Conservation (phyloP, 768 basidiomycete species). For the Trametes villosa region DNA sequence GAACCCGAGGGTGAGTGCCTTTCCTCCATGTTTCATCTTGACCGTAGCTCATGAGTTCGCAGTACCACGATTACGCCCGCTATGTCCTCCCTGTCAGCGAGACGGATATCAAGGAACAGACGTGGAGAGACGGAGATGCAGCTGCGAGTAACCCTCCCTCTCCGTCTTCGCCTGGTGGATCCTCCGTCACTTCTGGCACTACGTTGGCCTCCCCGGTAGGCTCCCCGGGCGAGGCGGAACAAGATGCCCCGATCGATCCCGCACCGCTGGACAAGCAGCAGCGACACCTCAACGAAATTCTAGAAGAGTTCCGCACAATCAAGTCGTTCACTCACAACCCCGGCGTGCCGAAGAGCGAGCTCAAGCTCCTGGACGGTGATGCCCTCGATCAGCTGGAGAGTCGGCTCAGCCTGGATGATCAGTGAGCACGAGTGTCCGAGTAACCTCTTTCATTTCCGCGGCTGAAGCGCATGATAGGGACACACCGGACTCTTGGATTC, state of each 20-base stretch:
- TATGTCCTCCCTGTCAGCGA: slow-evolving; percentile 25
- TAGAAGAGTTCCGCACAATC: slow-evolving; percentile 17
- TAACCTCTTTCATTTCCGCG: too few relatives aligned
- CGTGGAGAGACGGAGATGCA: slow-evolving; percentile 15
- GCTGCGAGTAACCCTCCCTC: neutral
- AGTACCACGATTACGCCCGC: slow-evolving; percentile 28
- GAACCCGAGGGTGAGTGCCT: neutral
- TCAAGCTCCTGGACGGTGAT: slow-evolving; percentile 22
- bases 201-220: neutral
- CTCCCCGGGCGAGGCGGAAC: neutral
- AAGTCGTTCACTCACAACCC: slow-evolving; percentile 18
- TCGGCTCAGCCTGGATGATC: slow-evolving; percentile 25
- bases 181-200: neutral
- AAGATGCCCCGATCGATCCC: neutral
- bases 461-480: slow-evolving; percentile 7
- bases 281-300: slow-evolving; percentile 3
- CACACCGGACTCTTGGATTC: slow-evolving; percentile 29
- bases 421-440: slow-evolving; percentile 4
- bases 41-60: neutral
- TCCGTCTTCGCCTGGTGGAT: neutral
- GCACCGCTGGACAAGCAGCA: neutral
- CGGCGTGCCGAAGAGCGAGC: slow-evolving; percentile 12
- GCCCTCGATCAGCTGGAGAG: slow-evolving; percentile 24
- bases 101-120: slow-evolving; percentile 20
- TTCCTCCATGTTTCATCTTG: neutral